These are phyloP conservation scores for Linnemannia hyalina DNA, from an alignment of 192 early-diverging fungal species.

Conservation along the genomic window DNA sequence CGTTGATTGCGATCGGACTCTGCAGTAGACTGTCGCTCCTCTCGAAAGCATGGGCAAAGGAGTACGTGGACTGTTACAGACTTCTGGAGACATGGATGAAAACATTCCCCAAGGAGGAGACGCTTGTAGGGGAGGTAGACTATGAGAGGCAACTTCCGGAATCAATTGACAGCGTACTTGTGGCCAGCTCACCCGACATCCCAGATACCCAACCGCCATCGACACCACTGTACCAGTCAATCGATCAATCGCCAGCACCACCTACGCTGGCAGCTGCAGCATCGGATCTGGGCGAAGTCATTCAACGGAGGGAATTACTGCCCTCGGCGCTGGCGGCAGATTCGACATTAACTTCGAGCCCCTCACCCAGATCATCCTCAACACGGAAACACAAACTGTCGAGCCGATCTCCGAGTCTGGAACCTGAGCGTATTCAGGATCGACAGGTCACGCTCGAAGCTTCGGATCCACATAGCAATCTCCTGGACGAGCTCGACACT, in stretches of 20 bases:
- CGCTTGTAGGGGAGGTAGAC: background rate
- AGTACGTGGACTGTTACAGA: constrained; percentile 30
- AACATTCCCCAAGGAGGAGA: constrained; percentile 27
- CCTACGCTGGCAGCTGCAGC: background rate
- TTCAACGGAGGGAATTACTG: constrained; percentile 7
- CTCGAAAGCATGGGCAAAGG: constrained; percentile 41
- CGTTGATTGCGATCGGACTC: constrained; percentile 47
- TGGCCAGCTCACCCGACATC: background rate
- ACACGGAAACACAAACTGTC: background rate
- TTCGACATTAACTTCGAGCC: background rate
- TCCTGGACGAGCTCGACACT: constrained; percentile 6
- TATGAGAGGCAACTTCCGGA: constrained; percentile 39
- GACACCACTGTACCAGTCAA: background rate
- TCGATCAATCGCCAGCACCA: background rate
- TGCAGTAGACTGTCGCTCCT: constrained; percentile 49
- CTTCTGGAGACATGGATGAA: constrained; percentile 36
- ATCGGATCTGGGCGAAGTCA: constrained; percentile 31
- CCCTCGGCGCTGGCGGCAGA: background rate
- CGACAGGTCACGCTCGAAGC: background rate
- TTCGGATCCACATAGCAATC: background rate
- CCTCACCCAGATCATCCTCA: background rate
- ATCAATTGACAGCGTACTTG: constrained; percentile 18
- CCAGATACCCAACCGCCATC: background rate
- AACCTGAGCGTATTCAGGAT: background rate
- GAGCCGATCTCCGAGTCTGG: background rate